Base-by-base conservation (phyloP, 1,284 basidiomycete genomes). In the Neolentinus lepideus region DNA sequence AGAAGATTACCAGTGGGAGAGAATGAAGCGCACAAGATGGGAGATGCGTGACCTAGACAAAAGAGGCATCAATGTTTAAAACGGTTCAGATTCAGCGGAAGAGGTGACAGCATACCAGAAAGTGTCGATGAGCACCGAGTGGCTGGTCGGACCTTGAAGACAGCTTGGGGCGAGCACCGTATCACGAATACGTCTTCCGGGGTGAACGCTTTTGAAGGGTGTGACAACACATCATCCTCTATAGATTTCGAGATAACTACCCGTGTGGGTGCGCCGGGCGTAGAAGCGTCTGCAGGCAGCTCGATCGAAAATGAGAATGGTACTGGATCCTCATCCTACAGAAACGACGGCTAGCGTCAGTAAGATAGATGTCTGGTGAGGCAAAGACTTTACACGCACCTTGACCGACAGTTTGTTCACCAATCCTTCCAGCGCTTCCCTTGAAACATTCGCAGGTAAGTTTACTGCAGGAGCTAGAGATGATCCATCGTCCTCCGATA, bases 11-110 rank as follows among this genome's bases (percentile, higher is more conserved):
- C 95, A 0, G 94, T 96, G 0, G 96, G 96, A 2, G 94, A 97
- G 68, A 98, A 97, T 0, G 93, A 86, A 51, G 94, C 93, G 68
- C 95, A 99, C 8, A 98, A 78, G 60, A 99, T 99, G 0, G 96
- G 93, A 0, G 93, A 91, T 8, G 87, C 83, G 65, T 99, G 97
- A 14, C 94, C 94, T 57, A 88, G 19, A 95, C 94, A 70, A 98
- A 94, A 2, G 97, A 96, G 43, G 94, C 81, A 47, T 95, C 88
- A 9, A 90, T 92, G 68, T 85, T 88, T 38, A 85, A 71, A n/a
- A n/a, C n/a, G n/a, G 55, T 92, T 84, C 56, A 88, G 85, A 62
- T 94, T 83, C 12, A 12, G 57, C 90, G 81, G 12, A 12, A 31
- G 6, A 12, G 12, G 29, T 31, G 6, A 12, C 29, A 12, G 29